A percentile compares a stretch with the other conserved stretches of the same genome.
These are phyloP conservation scores for Phytophthora pseudosyringae DNA, from an alignment of 352 stramenopile genomes.

Conservation along the genomic window DNA sequence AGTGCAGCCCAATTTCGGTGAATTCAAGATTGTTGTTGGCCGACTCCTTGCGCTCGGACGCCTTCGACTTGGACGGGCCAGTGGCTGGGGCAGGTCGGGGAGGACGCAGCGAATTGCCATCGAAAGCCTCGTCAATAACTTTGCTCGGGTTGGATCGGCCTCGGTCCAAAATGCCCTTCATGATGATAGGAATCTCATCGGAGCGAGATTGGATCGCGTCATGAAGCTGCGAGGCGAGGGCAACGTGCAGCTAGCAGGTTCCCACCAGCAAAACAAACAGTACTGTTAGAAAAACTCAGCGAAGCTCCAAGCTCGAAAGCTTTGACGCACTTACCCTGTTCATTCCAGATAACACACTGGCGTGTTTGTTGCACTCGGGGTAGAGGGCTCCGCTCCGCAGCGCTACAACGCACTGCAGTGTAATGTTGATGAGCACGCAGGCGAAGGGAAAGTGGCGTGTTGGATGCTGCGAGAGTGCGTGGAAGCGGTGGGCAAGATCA, in stretches of 20 bases:
- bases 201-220: slow-evolving; percentile 48
- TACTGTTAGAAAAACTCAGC: not conserved
- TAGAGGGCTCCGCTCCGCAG: slow-evolving; percentile 78
- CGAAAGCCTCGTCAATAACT: slow-evolving; percentile 46
- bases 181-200: slow-evolving; percentile 61
- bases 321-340: slow-evolving; percentile 46
- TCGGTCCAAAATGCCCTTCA: slow-evolving; percentile 64
- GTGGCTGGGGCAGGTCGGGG: not conserved
- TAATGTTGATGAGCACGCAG: slow-evolving; percentile 81
- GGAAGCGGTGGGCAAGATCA: slow-evolving; percentile 57
- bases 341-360: slow-evolving; percentile 58
- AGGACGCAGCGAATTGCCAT: slow-evolving; percentile 24
- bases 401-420: slow-evolving; percentile 64
- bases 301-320: not conserved
- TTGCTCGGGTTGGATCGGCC: slow-evolving; percentile 45
- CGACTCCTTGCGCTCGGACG: slow-evolving; percentile 16
- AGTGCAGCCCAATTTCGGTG: slow-evolving; percentile 71
- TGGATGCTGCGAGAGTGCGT: slow-evolving; percentile 57
- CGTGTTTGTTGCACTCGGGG: slow-evolving; percentile 67
- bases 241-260: slow-evolving; percentile 49
- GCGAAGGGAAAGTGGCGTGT: slow-evolving; percentile 76
- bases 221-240: slow-evolving; percentile 48
- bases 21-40: slow-evolving; percentile 56
- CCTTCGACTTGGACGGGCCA: slow-evolving; percentile 13
- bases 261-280: not conserved